These are phyloP conservation scores for Fusarium sp. DNA, from an alignment of 2,329 filamentous ascomycete species.

Conservation along the genomic window DNA sequence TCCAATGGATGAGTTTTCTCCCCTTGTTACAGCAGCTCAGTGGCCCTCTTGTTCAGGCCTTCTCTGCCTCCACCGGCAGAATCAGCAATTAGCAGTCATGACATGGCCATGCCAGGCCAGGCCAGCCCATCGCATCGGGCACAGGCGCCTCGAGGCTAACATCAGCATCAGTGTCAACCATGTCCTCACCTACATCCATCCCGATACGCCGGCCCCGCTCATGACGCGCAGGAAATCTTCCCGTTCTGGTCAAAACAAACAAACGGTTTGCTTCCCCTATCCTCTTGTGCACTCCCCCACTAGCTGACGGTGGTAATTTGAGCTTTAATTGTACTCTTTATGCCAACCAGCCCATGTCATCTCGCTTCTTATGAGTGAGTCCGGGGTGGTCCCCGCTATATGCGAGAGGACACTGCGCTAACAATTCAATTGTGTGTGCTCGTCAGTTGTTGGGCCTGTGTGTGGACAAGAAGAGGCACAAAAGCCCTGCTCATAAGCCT, in stretches of 20 bases:
- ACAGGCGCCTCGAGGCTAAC: constrained; percentile 8
- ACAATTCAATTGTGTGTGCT: constrained; percentile 20
- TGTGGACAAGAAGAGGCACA: constrained; percentile 10
- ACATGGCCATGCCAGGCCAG: background rate
- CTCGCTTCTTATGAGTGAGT: constrained; percentile 46
- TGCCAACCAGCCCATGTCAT: constrained; percentile 43
- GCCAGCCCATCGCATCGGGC: constrained; percentile 31
- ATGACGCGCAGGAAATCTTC: constrained; percentile 42
- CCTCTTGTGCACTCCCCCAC: constrained; percentile 37
- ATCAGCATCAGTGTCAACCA: constrained; percentile 22
- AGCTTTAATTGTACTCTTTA: constrained; percentile 44
- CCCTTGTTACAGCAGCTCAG: constrained; percentile 16
- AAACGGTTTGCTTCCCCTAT: constrained; percentile 36
- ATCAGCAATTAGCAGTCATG: background rate
- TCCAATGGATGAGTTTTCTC: background rate
- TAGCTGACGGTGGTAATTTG: constrained; percentile 43
- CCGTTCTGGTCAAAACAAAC: constrained; percentile 45
- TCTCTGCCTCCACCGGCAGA: constrained; percentile 6
- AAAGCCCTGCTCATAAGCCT: constrained; percentile 24
- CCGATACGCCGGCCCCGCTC: constrained; percentile 34
- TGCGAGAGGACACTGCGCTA: constrained; percentile 28
- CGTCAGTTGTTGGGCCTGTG: constrained; percentile 11
- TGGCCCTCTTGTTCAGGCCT: constrained; percentile 18
- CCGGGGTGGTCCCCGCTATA: constrained; percentile 39
- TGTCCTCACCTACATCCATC: constrained; percentile 26